phyloP scores from a whole-genome alignment of 148 eudicot genomes.

The Talinum fruticosum region DNA sequence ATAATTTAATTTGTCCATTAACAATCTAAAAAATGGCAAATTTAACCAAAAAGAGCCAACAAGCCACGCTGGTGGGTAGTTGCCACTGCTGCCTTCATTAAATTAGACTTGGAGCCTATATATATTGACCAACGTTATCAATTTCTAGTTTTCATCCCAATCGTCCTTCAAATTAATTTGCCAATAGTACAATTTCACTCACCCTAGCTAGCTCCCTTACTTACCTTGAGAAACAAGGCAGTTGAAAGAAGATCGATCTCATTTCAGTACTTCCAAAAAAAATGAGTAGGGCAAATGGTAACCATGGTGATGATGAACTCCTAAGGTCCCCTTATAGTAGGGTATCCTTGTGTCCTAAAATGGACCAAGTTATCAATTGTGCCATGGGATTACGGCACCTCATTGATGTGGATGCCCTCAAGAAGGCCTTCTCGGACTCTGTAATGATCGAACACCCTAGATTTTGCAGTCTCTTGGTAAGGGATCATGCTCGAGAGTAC shows the following conservation, averaged over 20 bases:
- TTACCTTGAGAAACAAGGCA: too few species aligned
- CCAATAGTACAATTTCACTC: too few species aligned
- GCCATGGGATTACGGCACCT: conserved; percentile 33
- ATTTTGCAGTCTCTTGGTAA: conserved; percentile 52
- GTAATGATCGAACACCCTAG: conserved; percentile 58
- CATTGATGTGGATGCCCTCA: conserved; percentile 38
- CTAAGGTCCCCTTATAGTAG: background rate
- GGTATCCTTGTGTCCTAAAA: conserved; percentile 35
- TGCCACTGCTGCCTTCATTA: too few species aligned
- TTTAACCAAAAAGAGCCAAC: too few species aligned
- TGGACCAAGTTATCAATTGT: conserved; percentile 47
- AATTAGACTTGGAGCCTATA: background rate
- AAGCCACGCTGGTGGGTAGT: too few species aligned
- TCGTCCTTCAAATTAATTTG: too few species aligned
- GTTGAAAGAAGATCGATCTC: too few species aligned
- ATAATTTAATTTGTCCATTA: too few species aligned
- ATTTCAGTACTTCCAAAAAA: too few species aligned
- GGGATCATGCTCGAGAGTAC: conserved; percentile 36
- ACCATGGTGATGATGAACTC: background rate
- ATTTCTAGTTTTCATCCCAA: background rate
- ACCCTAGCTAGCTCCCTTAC: too few species aligned
- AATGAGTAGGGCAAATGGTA: background rate
- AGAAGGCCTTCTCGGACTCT: conserved; percentile 25
- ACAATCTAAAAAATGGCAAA: too few species aligned
- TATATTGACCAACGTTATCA: too few species aligned